Conservation (phyloP, 768 basidiomycete genomes). For the Kwoniella bestiolae region DNA sequence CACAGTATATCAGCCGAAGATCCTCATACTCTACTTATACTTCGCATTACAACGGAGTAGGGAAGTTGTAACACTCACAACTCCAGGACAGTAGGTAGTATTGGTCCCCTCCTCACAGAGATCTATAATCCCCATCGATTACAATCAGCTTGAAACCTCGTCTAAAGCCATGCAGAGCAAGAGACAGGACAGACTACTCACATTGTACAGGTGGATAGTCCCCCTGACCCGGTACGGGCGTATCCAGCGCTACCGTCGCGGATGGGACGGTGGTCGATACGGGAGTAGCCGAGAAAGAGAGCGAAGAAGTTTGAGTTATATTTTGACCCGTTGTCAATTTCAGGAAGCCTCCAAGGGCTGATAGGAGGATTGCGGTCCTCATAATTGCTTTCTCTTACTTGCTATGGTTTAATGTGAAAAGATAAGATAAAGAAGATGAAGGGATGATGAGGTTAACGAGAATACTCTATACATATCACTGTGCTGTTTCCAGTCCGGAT, state of each 20-base stretch:
- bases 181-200: conserved; percentile 22
- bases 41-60: background rate
- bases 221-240: conserved; percentile 50
- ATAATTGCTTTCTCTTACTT: background rate
- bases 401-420: background rate
- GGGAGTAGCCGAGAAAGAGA: conserved; percentile 46
- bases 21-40: too few species aligned
- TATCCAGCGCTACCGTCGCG: conserved; percentile 64
- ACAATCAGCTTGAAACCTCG: background rate
- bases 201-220: conserved; percentile 49
- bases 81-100: conserved; percentile 51
- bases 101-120: conserved; percentile 48
- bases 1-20: background rate
- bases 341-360: background rate
- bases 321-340: conserved; percentile 21
- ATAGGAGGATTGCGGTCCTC: background rate
- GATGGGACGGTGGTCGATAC: conserved; percentile 69
- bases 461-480: too few species aligned
- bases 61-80: conserved; percentile 26
- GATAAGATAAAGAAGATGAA: background rate
- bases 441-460: too few species aligned
- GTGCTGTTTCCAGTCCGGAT: too few species aligned
- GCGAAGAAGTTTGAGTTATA: conserved; percentile 26
- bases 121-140: conserved; percentile 8
- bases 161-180: too few species aligned